Conservation (phyloP, 306 rosid genomes). For the Datisca glomerata region DNA sequence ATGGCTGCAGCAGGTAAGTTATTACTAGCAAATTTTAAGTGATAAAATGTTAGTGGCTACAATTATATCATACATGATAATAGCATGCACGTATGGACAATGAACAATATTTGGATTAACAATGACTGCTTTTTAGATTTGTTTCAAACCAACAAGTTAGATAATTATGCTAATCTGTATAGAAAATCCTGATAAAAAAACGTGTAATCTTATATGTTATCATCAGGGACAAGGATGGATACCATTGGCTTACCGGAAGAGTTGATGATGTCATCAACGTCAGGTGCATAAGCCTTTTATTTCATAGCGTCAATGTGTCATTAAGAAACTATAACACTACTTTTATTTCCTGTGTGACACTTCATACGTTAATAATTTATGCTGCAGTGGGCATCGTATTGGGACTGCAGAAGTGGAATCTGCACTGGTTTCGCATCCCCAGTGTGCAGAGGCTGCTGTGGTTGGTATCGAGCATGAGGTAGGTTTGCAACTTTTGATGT, state of each 20-base stretch:
- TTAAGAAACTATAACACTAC: background rate
- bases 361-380: too few relatives aligned
- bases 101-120: background rate
- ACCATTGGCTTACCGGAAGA: too few relatives aligned
- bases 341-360: too few relatives aligned
- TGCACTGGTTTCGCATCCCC: constrained; percentile 82
- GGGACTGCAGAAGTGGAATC: constrained; percentile 99
- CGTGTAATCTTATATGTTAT: too few relatives aligned
- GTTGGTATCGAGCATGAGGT: constrained; percentile 97
- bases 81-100: too few relatives aligned
- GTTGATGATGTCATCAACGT: constrained; percentile 97
- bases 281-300: constrained; percentile 30
- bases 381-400: constrained; percentile 99
- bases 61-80: too few relatives aligned
- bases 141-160: background rate
- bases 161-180: constrained; percentile 17
- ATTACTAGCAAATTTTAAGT: too few relatives aligned
- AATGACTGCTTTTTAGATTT: background rate
- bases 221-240: constrained; percentile 97
- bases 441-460: too few relatives aligned
- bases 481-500: constrained; percentile 14
- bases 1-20: constrained; percentile 86
- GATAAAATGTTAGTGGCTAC: too few relatives aligned
- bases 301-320: background rate
- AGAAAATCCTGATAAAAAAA: constrained; percentile 24